Evolutionary conservation across 495 filamentous ascomycete species (phyloP).

Genomic region (Aspergillus heteromorphus): DNA sequence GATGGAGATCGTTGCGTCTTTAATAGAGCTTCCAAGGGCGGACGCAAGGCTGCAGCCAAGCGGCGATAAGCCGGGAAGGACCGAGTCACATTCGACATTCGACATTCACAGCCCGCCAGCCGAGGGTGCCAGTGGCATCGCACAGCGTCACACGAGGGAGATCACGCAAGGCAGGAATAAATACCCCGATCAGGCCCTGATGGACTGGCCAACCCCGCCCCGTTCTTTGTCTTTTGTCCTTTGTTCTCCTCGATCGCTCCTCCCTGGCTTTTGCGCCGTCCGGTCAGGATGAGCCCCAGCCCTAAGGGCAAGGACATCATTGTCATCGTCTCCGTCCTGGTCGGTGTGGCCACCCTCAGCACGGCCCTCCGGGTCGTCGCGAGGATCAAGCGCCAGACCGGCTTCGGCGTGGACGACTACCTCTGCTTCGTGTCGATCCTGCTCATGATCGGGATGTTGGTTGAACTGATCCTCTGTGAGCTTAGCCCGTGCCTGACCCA

Average conservation of each 20-base stretch:
- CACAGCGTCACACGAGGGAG: neutral
- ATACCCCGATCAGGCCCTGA: neutral
- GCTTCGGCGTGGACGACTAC: neutral
- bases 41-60: no score
- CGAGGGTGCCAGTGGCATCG: neutral
- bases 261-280: neutral
- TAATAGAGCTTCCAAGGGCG: no score
- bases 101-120: neutral
- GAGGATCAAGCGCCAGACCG: neutral
- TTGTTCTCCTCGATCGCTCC: neutral
- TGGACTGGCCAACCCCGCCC: neutral
- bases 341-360: neutral
- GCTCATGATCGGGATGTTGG: neutral
- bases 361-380: neutral
- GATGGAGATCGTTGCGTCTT: no score
- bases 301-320: neutral
- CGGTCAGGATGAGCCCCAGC: neutral
- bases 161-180: neutral
- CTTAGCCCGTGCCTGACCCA: no score
- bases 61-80: no score
- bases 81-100: no score
- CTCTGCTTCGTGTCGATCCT: neutral
- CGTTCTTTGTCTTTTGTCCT: neutral
- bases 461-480: neutral
- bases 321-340: neutral